phyloP scores from a whole-genome alignment of 2,329 filamentous ascomycete genomes.

The Colletotrichum lindemuthianum region DNA sequence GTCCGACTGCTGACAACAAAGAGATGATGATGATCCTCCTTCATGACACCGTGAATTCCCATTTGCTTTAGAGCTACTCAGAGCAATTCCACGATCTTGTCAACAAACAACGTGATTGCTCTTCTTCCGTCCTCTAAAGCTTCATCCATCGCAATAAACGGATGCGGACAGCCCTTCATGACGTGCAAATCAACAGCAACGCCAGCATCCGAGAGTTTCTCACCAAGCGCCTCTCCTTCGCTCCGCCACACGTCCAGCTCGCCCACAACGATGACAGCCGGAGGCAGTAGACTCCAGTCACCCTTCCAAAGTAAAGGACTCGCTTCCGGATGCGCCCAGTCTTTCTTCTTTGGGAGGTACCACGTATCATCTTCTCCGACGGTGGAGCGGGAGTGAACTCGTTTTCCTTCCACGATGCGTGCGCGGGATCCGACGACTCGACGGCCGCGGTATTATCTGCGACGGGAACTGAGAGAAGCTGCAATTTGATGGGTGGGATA shows the following conservation, averaged over 20 bases:
- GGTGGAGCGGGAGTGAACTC: constrained; percentile 62
- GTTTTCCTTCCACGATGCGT: constrained; percentile 59
- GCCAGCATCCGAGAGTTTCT: constrained; percentile 57
- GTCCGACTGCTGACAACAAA: too few species aligned
- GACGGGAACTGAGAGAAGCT: constrained; percentile 67
- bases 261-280: constrained; percentile 62
- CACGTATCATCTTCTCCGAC: constrained; percentile 68
- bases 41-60: too few species aligned
- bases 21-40: too few species aligned
- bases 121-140: constrained; percentile 60
- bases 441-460: constrained; percentile 68
- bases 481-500: constrained; percentile 46
- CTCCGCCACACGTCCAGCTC: constrained; percentile 66
- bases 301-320: constrained; percentile 62
- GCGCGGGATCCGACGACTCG: constrained; percentile 45
- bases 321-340: constrained; percentile 61
- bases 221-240: constrained; percentile 63
- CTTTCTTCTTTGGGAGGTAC: constrained; percentile 61
- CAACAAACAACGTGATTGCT: constrained; percentile 57
- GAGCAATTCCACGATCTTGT: constrained; percentile 35
- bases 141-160: constrained; percentile 67
- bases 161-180: constrained; percentile 66
- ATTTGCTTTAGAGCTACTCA: neutral
- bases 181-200: constrained; percentile 59
- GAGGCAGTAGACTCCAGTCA: constrained; percentile 60